Evolutionary conservation across 2,329 filamentous ascomycete genomes (phyloP), one percentile per base, ranked within the genome.

Genomic region (Talaromyces sp.): DNA sequence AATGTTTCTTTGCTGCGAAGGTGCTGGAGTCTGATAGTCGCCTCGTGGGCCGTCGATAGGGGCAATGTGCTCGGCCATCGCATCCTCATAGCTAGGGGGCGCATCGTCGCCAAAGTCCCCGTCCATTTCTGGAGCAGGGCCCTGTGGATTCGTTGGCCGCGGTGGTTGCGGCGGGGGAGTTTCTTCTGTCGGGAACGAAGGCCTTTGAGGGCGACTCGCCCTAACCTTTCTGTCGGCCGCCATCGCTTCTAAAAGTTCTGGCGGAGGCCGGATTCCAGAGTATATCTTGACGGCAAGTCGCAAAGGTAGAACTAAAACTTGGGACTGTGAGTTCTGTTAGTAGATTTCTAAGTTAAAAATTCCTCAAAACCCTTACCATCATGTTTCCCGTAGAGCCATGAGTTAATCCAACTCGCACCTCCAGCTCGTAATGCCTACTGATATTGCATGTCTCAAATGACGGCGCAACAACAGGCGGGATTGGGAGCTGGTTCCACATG

Each of bases 1-100:
- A 24, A 67, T 60, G 55, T 65, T 67, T 56, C 63, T 64, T 57
- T 65, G 67, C 69, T 64, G 70, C 68, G 68, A 70, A 66, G 64
- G 72, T 70, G 69, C 74, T 72, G 73, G 75, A 71, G 70, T 77
- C 74, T 61, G 59, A 75, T 80, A 80, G 69, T 80, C 76, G 68
- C 77, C 74, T 67, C 92, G 81, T 27, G 88, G 78, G 62, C 87
- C 89, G 70, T 91, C 84, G 59, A 91, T 85, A 1, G 91, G 90
- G 38, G 85, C 88, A 63, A 94, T 76, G 61, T 87, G 85, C 65
- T 90, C 88, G 7, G 91, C 92, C 76, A 97, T 88, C 12, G 91
- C 92, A 74, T 97, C 92, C 75, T 96, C 92, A 70, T 97, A 97
- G 69, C 91, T 96, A 8, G 92, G 92, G 19, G 93, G 92, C n/a